Evolutionary conservation across 192 early-diverging fungal species (phyloP).

Genomic region (Mortierella alpina): DNA sequence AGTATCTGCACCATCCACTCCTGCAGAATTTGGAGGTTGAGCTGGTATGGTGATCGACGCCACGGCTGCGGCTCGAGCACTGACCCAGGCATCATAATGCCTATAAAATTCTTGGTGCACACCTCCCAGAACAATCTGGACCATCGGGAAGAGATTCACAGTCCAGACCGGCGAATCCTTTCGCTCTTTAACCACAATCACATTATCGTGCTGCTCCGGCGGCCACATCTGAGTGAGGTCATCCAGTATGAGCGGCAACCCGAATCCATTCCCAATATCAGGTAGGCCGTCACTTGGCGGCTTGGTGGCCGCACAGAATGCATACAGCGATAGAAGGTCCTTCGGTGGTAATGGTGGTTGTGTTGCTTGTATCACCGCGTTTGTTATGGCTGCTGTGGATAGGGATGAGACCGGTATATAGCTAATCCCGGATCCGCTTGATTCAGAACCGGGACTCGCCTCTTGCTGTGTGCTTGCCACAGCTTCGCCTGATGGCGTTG

Average conservation of each 20-base stretch:
- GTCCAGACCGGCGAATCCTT: constrained; percentile 67
- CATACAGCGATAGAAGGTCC: constrained; percentile 74
- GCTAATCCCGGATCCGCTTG: not conserved
- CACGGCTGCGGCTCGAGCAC: constrained; percentile 52
- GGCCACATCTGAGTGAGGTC: constrained; percentile 81
- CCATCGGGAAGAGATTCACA: constrained; percentile 72
- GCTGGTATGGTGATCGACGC: constrained; percentile 27
- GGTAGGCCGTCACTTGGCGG: constrained; percentile 33
- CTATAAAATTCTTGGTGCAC: constrained; percentile 74
- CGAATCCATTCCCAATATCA: constrained; percentile 53
- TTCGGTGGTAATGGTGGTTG: constrained; percentile 71
- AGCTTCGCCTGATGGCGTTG: not conserved
- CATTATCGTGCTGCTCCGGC: constrained; percentile 77
- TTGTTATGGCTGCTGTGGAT: constrained; percentile 16
- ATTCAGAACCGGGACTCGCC: too few relatives aligned
- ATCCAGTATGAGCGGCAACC: constrained; percentile 75
- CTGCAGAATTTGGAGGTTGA: not conserved
- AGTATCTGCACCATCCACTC: not conserved
- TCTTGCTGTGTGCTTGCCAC: not conserved
- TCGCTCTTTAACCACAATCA: constrained; percentile 77
- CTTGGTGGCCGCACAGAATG: constrained; percentile 66
- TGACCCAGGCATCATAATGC: constrained; percentile 67
- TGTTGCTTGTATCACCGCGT: constrained; percentile 1
- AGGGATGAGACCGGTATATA: not conserved
- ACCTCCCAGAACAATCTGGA: constrained; percentile 62